phyloP scores from a whole-genome alignment of 2,329 filamentous ascomycete genomes.

The Ophiostoma sp. region DNA sequence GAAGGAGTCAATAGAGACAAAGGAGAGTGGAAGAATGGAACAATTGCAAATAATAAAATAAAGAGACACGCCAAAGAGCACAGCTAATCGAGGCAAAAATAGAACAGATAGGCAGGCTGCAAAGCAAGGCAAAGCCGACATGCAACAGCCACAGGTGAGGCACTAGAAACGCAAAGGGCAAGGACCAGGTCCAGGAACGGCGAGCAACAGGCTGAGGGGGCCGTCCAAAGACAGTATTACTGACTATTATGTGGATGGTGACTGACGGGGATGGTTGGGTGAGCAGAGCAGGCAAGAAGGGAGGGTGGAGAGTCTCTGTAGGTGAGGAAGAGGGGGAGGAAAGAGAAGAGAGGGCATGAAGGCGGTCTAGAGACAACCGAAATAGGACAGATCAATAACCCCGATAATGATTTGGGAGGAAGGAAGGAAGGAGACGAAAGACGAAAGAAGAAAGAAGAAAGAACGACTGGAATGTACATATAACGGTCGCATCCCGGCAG shows the following conservation, averaged over 20 bases:
- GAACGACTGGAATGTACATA: conserved; percentile 19
- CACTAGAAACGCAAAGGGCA: conserved; percentile 17
- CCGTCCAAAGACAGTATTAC: neutral
- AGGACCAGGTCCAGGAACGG: conserved; percentile 8
- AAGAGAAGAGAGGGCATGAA: neutral
- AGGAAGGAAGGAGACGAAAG: neutral
- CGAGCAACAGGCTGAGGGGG: conserved; percentile 4
- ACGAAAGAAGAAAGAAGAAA: conserved; percentile 8
- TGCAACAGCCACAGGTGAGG: conserved; percentile 13
- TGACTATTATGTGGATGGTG: too few relatives aligned
- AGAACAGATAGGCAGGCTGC: conserved; percentile 5
- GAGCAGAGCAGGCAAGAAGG: neutral
- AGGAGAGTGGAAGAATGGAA: neutral
- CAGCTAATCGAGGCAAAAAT: neutral
- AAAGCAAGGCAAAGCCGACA: neutral
- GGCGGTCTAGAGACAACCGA: neutral
- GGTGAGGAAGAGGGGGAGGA: neutral
- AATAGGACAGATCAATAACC: neutral
- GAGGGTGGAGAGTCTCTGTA: neutral
- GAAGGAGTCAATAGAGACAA: conserved; percentile 15
- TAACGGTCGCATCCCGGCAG: conserved; percentile 18
- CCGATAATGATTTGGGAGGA: neutral
- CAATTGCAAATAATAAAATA: neutral
- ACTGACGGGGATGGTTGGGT: neutral
- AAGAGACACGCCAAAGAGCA: neutral